phyloP scores from a whole-genome alignment of 768 basidiomycete species.

The Crassisporium funariophilum region DNA sequence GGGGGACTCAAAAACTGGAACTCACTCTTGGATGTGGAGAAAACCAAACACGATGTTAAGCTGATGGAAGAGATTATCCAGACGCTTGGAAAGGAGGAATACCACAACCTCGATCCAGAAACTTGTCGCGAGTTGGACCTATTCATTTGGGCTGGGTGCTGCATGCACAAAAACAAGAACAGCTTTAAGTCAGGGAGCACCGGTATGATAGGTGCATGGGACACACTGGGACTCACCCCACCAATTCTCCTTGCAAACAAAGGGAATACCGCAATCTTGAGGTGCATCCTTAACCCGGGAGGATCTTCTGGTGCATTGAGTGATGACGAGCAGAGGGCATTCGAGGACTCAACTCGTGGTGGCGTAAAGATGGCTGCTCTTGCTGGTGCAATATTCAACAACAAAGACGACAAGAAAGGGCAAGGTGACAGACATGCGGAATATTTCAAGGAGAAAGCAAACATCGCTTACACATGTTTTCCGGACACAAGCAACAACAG shows the following conservation, averaged over 20 bases:
- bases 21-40: conserved; percentile 19
- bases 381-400: conserved; percentile 24
- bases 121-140: conserved; percentile 20
- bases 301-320: background rate
- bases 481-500: conserved; percentile 36
- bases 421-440: conserved; percentile 22
- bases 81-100: conserved; percentile 23
- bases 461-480: conserved; percentile 18
- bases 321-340: conserved; percentile 6
- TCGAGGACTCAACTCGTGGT: conserved; percentile 16
- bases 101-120: conserved; percentile 17
- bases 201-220: conserved; percentile 31
- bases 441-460: conserved; percentile 17
- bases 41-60: conserved; percentile 15
- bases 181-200: conserved; percentile 30
- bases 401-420: conserved; percentile 37
- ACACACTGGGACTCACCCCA: conserved; percentile 8
- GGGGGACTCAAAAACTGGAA: conserved; percentile 30
- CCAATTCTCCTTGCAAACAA: conserved; percentile 32
- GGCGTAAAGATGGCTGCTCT: conserved; percentile 15
- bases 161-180: conserved; percentile 43
- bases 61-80: conserved; percentile 16
- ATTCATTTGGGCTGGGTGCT: conserved; percentile 40
- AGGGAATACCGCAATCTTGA: conserved; percentile 25
- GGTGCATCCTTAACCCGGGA: conserved; percentile 7